These are phyloP conservation scores for Geotrichum cucujoidarum DNA, from an alignment of 1,139 yeast genomes.

Conservation along the genomic window DNA sequence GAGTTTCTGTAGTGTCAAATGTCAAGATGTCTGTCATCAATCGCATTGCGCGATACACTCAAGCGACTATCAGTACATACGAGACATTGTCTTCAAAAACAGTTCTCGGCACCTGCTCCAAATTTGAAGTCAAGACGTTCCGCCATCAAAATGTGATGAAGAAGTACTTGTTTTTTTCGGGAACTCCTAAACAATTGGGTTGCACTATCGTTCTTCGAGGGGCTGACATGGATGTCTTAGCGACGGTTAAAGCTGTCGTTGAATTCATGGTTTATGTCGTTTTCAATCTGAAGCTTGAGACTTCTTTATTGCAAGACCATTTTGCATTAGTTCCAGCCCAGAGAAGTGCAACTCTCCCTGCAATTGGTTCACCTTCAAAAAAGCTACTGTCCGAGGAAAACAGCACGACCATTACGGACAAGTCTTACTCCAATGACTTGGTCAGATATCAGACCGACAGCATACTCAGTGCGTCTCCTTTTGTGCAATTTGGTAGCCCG, in stretches of 20 bases:
- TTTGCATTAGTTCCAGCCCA: constrained; percentile 43
- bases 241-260: constrained; percentile 68
- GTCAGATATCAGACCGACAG: constrained; percentile 48
- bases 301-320: constrained; percentile 72
- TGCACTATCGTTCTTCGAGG: constrained; percentile 83
- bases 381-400: constrained; percentile 5
- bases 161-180: constrained; percentile 71
- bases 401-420: background rate
- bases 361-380: constrained; percentile 9
- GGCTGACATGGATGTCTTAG: constrained; percentile 50
- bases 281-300: constrained; percentile 74
- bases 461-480: constrained; percentile 68
- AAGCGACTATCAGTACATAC: constrained; percentile 71
- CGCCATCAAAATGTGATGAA: constrained; percentile 51
- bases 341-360: constrained; percentile 1
- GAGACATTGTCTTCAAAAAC: constrained; percentile 59
- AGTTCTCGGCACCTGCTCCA: constrained; percentile 65
- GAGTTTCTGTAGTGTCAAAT: constrained; percentile 72
- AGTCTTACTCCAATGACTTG: constrained; percentile 44
- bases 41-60: constrained; percentile 72
- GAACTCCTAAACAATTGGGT: constrained; percentile 70
- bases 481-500: constrained; percentile 65
- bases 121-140: constrained; percentile 66
- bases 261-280: constrained; percentile 76
- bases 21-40: constrained; percentile 80